Percentiles rank a stretch among this genome's conserved stretches.
These are phyloP conservation scores for Bertia moriformis DNA, from an alignment of 2,329 filamentous ascomycete species.

Conservation along the genomic window DNA sequence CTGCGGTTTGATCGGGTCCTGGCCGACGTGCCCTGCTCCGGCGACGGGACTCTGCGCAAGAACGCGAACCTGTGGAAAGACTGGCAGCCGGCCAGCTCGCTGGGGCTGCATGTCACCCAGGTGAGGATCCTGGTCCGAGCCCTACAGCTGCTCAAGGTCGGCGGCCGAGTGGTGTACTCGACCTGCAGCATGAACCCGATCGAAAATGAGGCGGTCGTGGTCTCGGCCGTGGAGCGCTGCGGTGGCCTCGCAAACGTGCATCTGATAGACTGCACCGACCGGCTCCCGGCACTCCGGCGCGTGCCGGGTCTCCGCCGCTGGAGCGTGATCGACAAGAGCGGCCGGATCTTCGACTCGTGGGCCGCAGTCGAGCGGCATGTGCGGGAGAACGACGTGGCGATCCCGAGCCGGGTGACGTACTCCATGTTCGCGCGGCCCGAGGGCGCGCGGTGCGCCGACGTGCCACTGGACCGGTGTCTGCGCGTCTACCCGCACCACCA, in stretches of 20 bases:
- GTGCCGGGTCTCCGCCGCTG: conserved; percentile 65
- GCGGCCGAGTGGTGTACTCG: conserved; percentile 88
- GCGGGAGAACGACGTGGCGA: conserved; percentile 40
- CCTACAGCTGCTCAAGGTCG: conserved; percentile 88
- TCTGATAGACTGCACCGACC: conserved; percentile 68
- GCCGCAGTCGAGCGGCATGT: conserved; percentile 58
- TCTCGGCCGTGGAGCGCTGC: conserved; percentile 76
- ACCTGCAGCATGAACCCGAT: conserved; percentile 98
- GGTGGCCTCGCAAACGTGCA: conserved; percentile 70
- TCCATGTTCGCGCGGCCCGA: conserved; percentile 65
- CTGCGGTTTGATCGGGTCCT: conserved; percentile 94
- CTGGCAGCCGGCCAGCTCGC: conserved; percentile 75
- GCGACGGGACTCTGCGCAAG: conserved; percentile 86
- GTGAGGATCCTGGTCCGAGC: conserved; percentile 80
- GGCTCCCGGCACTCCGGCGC: conserved; percentile 64
- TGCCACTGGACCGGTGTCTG: conserved; percentile 82
- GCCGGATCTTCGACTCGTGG: conserved; percentile 68
- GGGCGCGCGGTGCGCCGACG: conserved; percentile 32
- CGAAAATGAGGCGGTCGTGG: conserved; percentile 87
- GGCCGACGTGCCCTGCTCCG: conserved; percentile 91
- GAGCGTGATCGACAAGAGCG: conserved; percentile 81
- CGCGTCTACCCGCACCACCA: conserved; percentile 89
- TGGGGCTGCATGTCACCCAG: conserved; percentile 79
- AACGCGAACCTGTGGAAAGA: conserved; percentile 90
- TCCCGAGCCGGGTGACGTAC: conserved; percentile 57